These are phyloP conservation scores for Calonectria naviculata DNA, from an alignment of 2,329 filamentous ascomycete genomes.

Conservation along the genomic window DNA sequence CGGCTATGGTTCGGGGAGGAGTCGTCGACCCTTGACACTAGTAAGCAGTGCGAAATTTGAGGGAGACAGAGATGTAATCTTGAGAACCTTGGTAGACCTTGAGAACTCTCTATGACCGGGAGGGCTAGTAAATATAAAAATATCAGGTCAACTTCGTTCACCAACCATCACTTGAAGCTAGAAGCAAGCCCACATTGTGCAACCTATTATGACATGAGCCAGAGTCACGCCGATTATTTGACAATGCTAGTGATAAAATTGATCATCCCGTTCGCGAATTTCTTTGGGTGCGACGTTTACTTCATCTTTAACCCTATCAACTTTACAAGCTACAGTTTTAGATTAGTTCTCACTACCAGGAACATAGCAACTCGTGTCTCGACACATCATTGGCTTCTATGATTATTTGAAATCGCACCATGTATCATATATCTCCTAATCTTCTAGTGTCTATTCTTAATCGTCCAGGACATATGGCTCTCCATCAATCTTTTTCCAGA, in stretches of 20 bases:
- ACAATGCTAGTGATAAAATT: no score
- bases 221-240: no score
- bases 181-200: no score
- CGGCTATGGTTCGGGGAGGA: conserved; percentile 13
- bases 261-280: no score
- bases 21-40: conserved; percentile 18
- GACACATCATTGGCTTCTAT: no score
- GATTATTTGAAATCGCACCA: background rate
- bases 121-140: background rate
- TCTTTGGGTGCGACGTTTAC: no score
- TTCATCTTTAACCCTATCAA: no score
- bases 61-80: conserved; percentile 10
- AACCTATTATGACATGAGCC: no score
- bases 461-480: conserved; percentile 20
- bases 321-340: no score
- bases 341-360: background rate
- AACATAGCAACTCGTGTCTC: background rate
- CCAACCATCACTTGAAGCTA: no score
- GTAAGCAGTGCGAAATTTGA: conserved; percentile 24
- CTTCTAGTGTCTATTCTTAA: background rate
- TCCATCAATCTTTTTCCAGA: conserved; percentile 25
- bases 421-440: background rate
- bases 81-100: conserved; percentile 20
- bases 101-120: conserved; percentile 17
- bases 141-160: background rate